phyloP scores from a whole-genome alignment of 768 basidiomycete genomes.

The Russula lepida region DNA sequence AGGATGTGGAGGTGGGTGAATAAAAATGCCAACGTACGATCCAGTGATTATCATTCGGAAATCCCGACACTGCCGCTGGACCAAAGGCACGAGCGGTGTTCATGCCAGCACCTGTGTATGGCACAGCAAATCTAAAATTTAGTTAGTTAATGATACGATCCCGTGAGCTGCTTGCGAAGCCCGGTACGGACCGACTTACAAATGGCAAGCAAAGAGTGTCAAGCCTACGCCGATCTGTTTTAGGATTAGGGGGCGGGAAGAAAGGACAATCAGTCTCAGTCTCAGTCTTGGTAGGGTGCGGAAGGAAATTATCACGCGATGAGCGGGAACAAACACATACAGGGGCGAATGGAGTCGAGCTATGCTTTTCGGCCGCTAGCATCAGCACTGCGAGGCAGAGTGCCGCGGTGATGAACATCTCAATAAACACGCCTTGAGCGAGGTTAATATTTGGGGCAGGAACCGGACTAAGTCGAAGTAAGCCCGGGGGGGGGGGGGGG shows the following conservation, averaged over 20 bases:
- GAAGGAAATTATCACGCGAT: background rate
- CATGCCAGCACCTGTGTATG: constrained; percentile 58
- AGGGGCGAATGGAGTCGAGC: constrained; percentile 59
- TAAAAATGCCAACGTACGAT: constrained; percentile 37
- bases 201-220: constrained; percentile 52
- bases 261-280: background rate
- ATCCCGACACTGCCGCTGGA: constrained; percentile 58
- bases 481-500: too few relatives aligned
- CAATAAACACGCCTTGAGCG: constrained; percentile 59
- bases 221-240: constrained; percentile 54
- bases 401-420: constrained; percentile 58
- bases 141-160: background rate
- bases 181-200: constrained; percentile 33
- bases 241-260: background rate
- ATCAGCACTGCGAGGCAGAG: constrained; percentile 60
- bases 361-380: constrained; percentile 65
- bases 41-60: constrained; percentile 48
- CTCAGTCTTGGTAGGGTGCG: background rate
- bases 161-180: background rate
- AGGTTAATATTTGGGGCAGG: constrained; percentile 39
- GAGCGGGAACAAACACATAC: constrained; percentile 27
- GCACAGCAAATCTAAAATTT: constrained; percentile 44
- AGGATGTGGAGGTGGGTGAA: background rate
- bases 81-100: constrained; percentile 66
- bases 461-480: constrained; percentile 35